These are phyloP conservation scores for Lasiodiplodia sp. DNA, from an alignment of 2,329 filamentous ascomycete species.

Conservation along the genomic window DNA sequence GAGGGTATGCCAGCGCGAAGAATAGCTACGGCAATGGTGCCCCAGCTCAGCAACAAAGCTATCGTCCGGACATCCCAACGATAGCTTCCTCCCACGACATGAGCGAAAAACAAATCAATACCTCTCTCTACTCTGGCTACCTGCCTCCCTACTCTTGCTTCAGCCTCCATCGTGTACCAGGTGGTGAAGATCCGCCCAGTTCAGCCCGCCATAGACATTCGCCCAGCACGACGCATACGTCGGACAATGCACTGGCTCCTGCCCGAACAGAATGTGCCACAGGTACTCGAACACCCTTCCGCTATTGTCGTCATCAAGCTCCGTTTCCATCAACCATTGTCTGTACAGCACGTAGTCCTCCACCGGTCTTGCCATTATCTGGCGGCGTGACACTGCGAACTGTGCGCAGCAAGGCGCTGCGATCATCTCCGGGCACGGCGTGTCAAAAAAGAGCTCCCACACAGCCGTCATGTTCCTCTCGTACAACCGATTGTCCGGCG, in stretches of 20 bases:
- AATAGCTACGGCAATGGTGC: no score
- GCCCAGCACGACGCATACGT: slow-evolving; percentile 35
- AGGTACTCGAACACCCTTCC: slow-evolving; percentile 39
- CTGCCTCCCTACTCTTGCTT: background rate
- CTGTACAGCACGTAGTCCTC: slow-evolving; percentile 41
- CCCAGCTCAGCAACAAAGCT: no score
- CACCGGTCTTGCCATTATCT: slow-evolving; percentile 39
- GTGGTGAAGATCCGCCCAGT: slow-evolving; percentile 11
- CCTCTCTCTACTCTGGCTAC: no score
- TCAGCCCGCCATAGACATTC: slow-evolving; percentile 35
- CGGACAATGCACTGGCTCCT: slow-evolving; percentile 36
- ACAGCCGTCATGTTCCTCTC: slow-evolving; percentile 34
- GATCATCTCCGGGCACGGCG: slow-evolving; percentile 32
- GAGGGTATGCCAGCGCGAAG: no score
- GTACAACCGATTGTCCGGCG: slow-evolving; percentile 32
- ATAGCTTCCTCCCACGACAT: no score
- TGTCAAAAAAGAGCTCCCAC: slow-evolving; percentile 34
- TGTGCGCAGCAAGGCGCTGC: slow-evolving; percentile 34
- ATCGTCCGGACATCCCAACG: no score
- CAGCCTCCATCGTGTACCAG: slow-evolving; percentile 15
- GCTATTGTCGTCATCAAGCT: slow-evolving; percentile 39
- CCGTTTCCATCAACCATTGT: slow-evolving; percentile 38
- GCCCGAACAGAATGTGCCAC: slow-evolving; percentile 41
- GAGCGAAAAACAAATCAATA: background rate
- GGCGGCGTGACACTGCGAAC: slow-evolving; percentile 43